Percentiles rank a stretch among this genome's conserved stretches.
phyloP scores from a whole-genome alignment of 2,329 filamentous ascomycete species.

The Plenodomus lindquistii region DNA sequence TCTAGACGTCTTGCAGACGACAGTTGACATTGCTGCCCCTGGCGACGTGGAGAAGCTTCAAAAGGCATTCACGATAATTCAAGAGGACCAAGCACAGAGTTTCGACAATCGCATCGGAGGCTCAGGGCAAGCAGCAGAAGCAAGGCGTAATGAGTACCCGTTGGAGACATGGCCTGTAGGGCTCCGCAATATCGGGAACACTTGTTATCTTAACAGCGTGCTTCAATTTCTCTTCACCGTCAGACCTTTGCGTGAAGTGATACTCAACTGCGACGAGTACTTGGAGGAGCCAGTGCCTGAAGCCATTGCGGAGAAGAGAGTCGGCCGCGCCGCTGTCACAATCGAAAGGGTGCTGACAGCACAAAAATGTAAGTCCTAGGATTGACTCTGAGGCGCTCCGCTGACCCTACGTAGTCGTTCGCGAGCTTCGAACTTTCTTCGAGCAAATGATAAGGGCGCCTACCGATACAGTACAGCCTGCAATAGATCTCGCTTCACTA shows the following conservation, averaged over 20 bases:
- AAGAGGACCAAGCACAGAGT: constrained; percentile 32
- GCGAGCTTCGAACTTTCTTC: constrained; percentile 73
- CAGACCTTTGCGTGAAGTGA: constrained; percentile 76
- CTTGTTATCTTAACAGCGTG: constrained; percentile 96
- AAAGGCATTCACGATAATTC: constrained; percentile 54
- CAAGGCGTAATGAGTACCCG: constrained; percentile 32
- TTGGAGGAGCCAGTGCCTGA: constrained; percentile 69
- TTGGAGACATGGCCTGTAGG: constrained; percentile 73
- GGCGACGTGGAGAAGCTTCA: constrained; percentile 51
- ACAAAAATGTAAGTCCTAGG: constrained; percentile 71
- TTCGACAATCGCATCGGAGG: constrained; percentile 17
- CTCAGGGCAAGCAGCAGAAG: constrained; percentile 12
- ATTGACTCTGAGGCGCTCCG: constrained; percentile 18
- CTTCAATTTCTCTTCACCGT: constrained; percentile 95
- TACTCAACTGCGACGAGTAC: constrained; percentile 74
- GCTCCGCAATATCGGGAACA: constrained; percentile 92
- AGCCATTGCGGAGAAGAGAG: constrained; percentile 66
- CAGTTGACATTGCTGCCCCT: constrained; percentile 46
- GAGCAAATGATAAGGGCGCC: constrained; percentile 68
- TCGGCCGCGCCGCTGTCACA: constrained; percentile 73
- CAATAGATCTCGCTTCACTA: constrained; percentile 76
- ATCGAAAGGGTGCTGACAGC: constrained; percentile 62
- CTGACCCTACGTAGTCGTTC: constrained; percentile 63
- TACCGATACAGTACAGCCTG: constrained; percentile 67
- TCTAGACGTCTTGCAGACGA: constrained; percentile 42